Base-by-base conservation (phyloP, 2,329 filamentous ascomycete genomes). In the Aurifilum marmelostoma region DNA sequence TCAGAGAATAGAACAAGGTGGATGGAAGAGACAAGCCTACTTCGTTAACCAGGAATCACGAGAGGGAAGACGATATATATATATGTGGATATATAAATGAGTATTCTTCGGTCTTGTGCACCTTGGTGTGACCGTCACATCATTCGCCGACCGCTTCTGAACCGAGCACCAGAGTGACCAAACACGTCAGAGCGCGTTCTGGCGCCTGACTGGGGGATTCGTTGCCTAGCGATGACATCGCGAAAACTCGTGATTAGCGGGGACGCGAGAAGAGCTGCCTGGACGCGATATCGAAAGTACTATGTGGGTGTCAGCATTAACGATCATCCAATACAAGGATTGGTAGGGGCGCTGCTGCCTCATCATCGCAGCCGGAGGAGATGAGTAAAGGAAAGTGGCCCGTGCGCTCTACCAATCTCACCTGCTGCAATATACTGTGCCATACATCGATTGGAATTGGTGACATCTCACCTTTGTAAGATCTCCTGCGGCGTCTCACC, bases 201-300 rank as follows among this genome's bases (percentile, higher is more conserved):
- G 37, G 62, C 41, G 62, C 14, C 47, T 27, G 50, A 52, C 47
- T 41, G 63, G 32, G 60, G 29, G 47, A 56, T 58, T 56, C 56
- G 65, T 59, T 65, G 68, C 68, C 65, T 70, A 43, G 56, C 21
- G 58, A 18, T 16, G 65, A 58, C 27, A 39, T 65, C 65, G 63
- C 68, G 68, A 70, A 63, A 65, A 54, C 65, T 27, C 65, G 65
- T 70, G 68, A 68, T 54, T 21, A 11, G 56, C 21, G 12, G 7
- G 39, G 16, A 63, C 27, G 50, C 16, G 37, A 65, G 14, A 37
- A 50, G 29, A 16, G 37, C 29, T 67, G 65, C 68, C 68, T 67
- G 65, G 59, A 34, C 14, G 32, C 11, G 50, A 27, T 24, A 14
- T 27, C 11, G 4, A 16, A 27, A 12, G 43, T 3, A 47, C n/a